phyloP scores from a whole-genome alignment of 2,329 filamentous ascomycete species.

The Fusarium tjaetaba region DNA sequence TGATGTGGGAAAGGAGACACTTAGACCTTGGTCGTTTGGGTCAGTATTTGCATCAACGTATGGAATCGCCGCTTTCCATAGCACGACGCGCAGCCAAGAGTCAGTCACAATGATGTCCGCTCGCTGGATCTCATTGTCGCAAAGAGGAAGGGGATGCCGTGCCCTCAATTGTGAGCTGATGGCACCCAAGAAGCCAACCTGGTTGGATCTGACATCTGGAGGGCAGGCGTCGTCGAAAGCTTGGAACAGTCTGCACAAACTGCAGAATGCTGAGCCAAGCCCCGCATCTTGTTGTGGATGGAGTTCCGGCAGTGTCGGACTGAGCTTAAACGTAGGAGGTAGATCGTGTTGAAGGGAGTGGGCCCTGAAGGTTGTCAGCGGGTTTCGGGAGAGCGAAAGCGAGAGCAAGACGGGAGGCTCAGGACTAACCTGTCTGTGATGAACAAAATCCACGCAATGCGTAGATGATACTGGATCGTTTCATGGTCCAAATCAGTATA shows the following conservation, averaged over 20 bases:
- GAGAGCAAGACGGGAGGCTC: too few species aligned
- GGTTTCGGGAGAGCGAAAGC: neutral
- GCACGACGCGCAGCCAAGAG: conserved; percentile 18
- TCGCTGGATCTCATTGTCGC: conserved; percentile 14
- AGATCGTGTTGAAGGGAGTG: conserved; percentile 21
- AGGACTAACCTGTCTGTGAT: conserved; percentile 12
- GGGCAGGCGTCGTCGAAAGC: conserved; percentile 20
- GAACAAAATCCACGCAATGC: conserved; percentile 22
- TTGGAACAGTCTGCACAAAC: conserved; percentile 21
- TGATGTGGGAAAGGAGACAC: conserved; percentile 17
- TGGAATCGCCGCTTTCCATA: conserved; percentile 23
- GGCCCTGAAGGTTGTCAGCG: neutral
- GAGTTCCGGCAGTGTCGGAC: conserved; percentile 11
- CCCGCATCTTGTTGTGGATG: neutral
- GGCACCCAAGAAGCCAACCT: conserved; percentile 3
- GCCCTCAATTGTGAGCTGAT: conserved; percentile 13
- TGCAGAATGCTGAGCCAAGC: conserved; percentile 13
- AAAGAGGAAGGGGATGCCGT: neutral
- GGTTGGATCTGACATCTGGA: conserved; percentile 1
- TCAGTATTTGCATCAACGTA: conserved; percentile 13
- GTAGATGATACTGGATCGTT: conserved; percentile 5
- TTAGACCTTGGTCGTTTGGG: conserved; percentile 9
- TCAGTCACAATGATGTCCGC: conserved; percentile 21
- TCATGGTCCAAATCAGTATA: neutral
- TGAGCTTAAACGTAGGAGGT: conserved; percentile 24